Evolutionary conservation across 1,284 basidiomycete species (phyloP).

Genomic region (Moesziomyces parantarcticus): DNA sequence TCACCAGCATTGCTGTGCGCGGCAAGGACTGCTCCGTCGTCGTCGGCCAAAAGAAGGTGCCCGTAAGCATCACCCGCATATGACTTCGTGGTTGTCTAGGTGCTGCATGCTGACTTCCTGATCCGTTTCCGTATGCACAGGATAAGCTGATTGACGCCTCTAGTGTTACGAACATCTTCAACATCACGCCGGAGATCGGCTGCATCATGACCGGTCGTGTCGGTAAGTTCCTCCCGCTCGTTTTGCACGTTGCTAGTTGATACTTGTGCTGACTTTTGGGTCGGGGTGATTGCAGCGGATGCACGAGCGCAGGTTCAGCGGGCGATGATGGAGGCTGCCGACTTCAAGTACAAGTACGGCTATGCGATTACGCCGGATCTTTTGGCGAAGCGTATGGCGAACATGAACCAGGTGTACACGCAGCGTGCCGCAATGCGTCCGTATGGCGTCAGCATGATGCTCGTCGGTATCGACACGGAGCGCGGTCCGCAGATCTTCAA

Average conservation of each 20-base stretch:
- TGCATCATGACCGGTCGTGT: slow-evolving; percentile 97
- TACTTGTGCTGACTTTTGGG: not conserved
- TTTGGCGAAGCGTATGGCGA: slow-evolving; percentile 91
- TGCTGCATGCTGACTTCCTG: too few relatives aligned
- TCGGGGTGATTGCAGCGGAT: slow-evolving; percentile 75
- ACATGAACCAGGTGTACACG: slow-evolving; percentile 99
- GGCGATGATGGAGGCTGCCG: slow-evolving; percentile 88
- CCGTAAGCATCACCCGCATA: slow-evolving; percentile 72
- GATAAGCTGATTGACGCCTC: slow-evolving; percentile 97
- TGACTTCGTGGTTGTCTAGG: too few relatives aligned
- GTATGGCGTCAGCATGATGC: slow-evolving; percentile 94
- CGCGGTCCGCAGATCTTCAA: slow-evolving; percentile 91
- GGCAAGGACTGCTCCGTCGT: slow-evolving; percentile 95
- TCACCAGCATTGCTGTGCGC: slow-evolving; percentile 90
- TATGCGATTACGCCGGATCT: slow-evolving; percentile 97
- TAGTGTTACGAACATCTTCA: slow-evolving; percentile 94
- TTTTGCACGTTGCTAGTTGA: not conserved
- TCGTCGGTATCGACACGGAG: slow-evolving; percentile 92
- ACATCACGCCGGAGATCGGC: slow-evolving; percentile 94
- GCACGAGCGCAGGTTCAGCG: slow-evolving; percentile 89
- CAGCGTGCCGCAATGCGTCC: slow-evolving; percentile 98
- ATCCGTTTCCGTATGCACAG: slow-evolving; percentile 69
- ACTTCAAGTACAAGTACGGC: slow-evolving; percentile 93
- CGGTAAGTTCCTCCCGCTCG: slow-evolving; percentile 72
- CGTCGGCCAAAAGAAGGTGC: slow-evolving; percentile 98